phyloP scores from a whole-genome alignment of 305 asterid species.

The Euphrasia arctica region DNA sequence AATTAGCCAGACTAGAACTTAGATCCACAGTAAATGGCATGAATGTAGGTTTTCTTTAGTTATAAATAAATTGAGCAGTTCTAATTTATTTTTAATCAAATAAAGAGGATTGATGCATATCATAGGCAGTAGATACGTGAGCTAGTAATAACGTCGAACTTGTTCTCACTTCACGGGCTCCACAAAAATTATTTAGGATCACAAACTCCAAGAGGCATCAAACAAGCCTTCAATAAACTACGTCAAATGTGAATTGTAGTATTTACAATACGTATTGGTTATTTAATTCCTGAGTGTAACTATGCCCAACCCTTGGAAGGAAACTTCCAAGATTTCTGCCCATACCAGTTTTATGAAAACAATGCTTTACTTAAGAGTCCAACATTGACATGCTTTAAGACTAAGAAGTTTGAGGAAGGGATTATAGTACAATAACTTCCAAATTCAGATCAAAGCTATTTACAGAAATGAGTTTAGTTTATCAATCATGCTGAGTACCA shows the following conservation, averaged over 20 bases:
- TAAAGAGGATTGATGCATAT: constrained; percentile 1
- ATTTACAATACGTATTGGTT: neutral
- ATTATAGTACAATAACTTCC: constrained; percentile 2
- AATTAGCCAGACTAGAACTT: too few relatives aligned
- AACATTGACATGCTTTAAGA: neutral
- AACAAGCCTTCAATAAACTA: constrained; percentile 8
- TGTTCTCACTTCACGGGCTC: constrained; percentile 4
- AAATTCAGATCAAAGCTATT: constrained; percentile 4
- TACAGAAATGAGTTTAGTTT: neutral
- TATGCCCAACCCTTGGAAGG: neutral
- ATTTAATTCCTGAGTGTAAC: neutral
- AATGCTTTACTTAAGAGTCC: neutral
- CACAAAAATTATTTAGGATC: neutral
- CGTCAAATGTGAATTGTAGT: neutral
- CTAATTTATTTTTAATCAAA: neutral
- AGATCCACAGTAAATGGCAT: too few relatives aligned
- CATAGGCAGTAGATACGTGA: neutral
- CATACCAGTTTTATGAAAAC: constrained; percentile 4
- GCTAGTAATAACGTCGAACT: constrained; percentile 5
- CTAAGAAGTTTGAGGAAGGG: neutral
- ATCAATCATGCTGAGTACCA: constrained; percentile 1
- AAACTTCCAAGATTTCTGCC: constrained; percentile 8
- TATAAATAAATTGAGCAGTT: neutral
- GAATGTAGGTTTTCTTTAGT: too few relatives aligned
- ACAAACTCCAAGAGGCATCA: neutral